A percentile compares a stretch with the other conserved stretches of the same genome.
phyloP scores from a whole-genome alignment of 176 grass and related monocot species.

The Lolium multiflorum region DNA sequence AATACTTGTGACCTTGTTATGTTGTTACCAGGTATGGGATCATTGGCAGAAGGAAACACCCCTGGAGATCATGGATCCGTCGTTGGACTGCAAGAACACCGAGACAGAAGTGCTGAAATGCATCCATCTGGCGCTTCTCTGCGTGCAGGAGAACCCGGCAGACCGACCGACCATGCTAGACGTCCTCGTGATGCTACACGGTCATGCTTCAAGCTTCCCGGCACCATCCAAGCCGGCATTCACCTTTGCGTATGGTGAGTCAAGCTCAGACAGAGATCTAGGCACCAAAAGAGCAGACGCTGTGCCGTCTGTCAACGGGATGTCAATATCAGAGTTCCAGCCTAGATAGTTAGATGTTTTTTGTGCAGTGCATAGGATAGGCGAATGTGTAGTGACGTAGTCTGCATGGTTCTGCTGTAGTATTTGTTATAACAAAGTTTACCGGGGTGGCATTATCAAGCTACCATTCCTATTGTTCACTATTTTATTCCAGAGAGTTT shows the following conservation, averaged over 20 bases:
- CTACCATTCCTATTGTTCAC: background rate
- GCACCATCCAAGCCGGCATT: conserved; percentile 37
- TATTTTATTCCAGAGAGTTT: background rate
- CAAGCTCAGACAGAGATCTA: background rate
- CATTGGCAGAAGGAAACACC: conserved; percentile 9
- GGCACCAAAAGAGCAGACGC: background rate
- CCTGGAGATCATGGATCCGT: conserved; percentile 5
- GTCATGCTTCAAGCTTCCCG: background rate
- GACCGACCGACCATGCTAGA: conserved; percentile 29
- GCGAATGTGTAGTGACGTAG: background rate
- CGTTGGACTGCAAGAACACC: background rate
- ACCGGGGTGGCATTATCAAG: too few relatives aligned
- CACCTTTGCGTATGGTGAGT: background rate
- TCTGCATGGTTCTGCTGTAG: background rate
- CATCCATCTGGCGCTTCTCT: conserved; percentile 42
- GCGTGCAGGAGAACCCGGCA: conserved; percentile 41
- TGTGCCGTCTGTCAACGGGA: background rate
- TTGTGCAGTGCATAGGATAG: background rate
- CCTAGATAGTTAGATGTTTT: conserved; percentile 16
- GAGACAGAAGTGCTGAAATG: conserved; percentile 41
- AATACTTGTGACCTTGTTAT: background rate
- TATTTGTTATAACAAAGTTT: background rate
- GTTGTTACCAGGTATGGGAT: conserved; percentile 41
- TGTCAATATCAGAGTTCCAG: conserved; percentile 21
- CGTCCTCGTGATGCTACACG: conserved; percentile 40